A percentile compares a stretch with the other conserved stretches of the same genome.
Conservation (phyloP, 2,329 filamentous ascomycete genomes). For the Aspergillus sp. region DNA sequence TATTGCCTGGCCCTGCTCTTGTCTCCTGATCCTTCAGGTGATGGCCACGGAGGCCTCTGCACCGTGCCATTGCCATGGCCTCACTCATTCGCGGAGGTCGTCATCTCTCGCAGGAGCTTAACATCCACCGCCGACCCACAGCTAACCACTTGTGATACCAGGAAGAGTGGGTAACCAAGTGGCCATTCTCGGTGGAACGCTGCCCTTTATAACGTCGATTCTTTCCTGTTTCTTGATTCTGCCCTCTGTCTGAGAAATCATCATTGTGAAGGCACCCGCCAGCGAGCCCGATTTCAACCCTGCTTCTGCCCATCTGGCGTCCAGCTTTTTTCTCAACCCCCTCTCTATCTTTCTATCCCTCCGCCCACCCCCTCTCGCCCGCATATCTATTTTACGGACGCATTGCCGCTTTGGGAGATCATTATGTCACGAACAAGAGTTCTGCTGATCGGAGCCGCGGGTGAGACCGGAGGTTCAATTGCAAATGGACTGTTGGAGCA, state of each 20-base stretch:
- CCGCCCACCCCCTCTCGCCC: background rate
- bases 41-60: background rate
- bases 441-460: slow-evolving; percentile 39
- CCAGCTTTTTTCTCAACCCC: slow-evolving; percentile 3
- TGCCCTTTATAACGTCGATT: slow-evolving; percentile 35
- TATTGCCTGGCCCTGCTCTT: background rate
- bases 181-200: slow-evolving; percentile 27
- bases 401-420: slow-evolving; percentile 11
- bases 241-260: slow-evolving; percentile 7
- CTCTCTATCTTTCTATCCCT: slow-evolving; percentile 8
- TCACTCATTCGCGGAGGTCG: slow-evolving; percentile 13
- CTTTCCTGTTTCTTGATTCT: slow-evolving; percentile 23
- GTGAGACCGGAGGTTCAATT: slow-evolving; percentile 42
- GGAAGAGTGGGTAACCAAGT: slow-evolving; percentile 33
- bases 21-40: slow-evolving; percentile 3
- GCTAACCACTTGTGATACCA: slow-evolving; percentile 26
- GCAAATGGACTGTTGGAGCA: slow-evolving; percentile 37
- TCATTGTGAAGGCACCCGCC: slow-evolving; percentile 12
- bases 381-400: background rate
- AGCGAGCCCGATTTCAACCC: background rate
- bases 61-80: slow-evolving; percentile 13
- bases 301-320: background rate
- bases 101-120: slow-evolving; percentile 17
- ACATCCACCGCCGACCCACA: slow-evolving; percentile 37
- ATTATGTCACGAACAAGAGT: slow-evolving; percentile 38